Evolutionary conservation across 768 basidiomycete species (phyloP), one percentile per base, ranked within the genome.

Genomic region (Cystoderma amianthinum): DNA sequence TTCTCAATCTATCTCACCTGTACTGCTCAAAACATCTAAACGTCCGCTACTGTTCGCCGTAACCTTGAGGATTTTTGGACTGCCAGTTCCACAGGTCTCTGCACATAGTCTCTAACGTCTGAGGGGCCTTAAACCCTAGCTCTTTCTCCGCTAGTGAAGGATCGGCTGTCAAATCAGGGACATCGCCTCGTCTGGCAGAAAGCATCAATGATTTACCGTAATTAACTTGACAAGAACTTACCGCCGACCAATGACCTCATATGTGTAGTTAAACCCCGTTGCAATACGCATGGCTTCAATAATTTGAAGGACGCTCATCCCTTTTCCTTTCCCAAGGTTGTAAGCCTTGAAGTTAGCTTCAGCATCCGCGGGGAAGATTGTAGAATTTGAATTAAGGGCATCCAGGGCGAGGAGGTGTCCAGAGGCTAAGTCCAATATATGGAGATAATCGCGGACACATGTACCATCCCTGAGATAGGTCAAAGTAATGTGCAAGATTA

Each of bases 51-150:
- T n/a, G n/a, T n/a, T 62, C 63, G 18, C 55, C 71, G 48, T 88
- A 96, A 2, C 93, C 93, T 21, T 76, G 57, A 5, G 87, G 89
- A 53, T 96, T 89, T 60, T 80, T 88, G n/a, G 79, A 80, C 68
- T 98, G 95, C 91, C 94, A 99, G 66, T 94, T 94, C 96, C 96
- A 98, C 52, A 96, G 69, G 63, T 99, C 96, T 42, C 78, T 71
- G 63, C 96, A 98, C 91, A 98, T 98, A 42, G 82, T 82, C 47
- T 92, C 84, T 34, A 99, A 72, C 51, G 81, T 72, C 54, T 80
- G 74, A 19, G 73, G 69, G 10, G 95, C 95, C 46, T 78, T 76
- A 75, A 97, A 99, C 4, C 90, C 90, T 21, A 99, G 82, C 60
- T 98, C 95, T 57, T 79, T 79, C 67, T 94, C 80, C 0, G 96